Evolutionary conservation across 306 rosid species (phyloP).

Genomic region (Fragaria vesca): DNA sequence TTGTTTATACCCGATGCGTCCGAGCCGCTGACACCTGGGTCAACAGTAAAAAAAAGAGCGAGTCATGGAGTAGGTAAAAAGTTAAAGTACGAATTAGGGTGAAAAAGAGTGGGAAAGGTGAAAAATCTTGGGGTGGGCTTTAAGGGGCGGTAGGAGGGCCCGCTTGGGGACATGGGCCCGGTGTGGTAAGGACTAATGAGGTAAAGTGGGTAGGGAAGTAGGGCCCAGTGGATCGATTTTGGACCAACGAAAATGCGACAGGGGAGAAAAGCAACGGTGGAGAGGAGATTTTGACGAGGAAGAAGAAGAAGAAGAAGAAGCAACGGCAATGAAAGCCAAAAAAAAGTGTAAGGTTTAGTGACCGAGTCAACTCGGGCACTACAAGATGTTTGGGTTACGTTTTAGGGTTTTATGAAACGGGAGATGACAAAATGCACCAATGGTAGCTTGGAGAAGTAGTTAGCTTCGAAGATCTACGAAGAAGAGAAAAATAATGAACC

Average conservation of each 20-base stretch:
- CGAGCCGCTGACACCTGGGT: conserved; percentile 5
- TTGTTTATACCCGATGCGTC: neutral
- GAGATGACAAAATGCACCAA: neutral
- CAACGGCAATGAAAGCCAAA: neutral
- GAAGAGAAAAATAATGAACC: too few species aligned
- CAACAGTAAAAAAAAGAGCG: conserved; percentile 1
- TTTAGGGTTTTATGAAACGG: neutral
- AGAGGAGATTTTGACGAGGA: conserved; percentile 13
- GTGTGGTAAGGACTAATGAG: neutral
- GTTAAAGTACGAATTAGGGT: neutral
- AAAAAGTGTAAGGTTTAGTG: neutral
- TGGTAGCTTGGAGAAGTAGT: neutral
- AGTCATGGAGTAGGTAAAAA: conserved; percentile 14
- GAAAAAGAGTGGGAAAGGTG: conserved; percentile 20
- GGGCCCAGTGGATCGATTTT: conserved; percentile 1
- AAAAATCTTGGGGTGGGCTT: conserved; percentile 16
- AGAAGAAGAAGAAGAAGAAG: neutral
- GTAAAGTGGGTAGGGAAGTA: neutral
- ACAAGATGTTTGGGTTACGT: neutral
- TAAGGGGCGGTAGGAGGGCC: conserved; percentile 33
- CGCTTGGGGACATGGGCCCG: conserved; percentile 24
- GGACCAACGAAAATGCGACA: conserved; percentile 32
- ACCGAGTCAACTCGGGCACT: conserved; percentile 22
- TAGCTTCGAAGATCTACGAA: neutral
- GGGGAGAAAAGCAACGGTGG: conserved; percentile 35